Evolutionary conservation across 306 rosid species (phyloP), one percentile per base, ranked within the genome.

Genomic region (Ziziphus jujuba): DNA sequence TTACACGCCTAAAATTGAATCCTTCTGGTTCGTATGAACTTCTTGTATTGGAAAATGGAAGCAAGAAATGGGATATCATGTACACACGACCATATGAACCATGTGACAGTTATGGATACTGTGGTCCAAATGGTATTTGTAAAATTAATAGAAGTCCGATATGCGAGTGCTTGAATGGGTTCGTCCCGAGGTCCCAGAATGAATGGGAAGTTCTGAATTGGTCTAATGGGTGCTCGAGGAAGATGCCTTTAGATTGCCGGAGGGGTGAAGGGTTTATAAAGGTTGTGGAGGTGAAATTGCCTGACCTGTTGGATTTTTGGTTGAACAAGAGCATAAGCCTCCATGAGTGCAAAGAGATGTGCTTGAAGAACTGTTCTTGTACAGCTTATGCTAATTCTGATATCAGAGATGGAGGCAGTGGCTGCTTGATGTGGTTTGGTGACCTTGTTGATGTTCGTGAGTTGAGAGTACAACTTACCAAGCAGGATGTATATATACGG

Each of bases 91-190:
- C 60, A 6, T 9, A 66, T n/a, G n/a, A 50, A 22, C 48, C 19
- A 12, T 74, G 73, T 23, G 69, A 74, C n/a, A 35, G 6, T 40
- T 67, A 74, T 54, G 63, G 64, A 6, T 7, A 50, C 7, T 67
- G 73, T 50, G 73, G 73, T 0, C 57, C 63, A 36, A 66, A 66
- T 74, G n/a, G 44, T 21, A 31, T 67, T 43, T 67, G 79, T 12
- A 53, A 7, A 33, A 56, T 28, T 16, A 50, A 13, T 16, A 14
- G 13, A 1, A 2, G 70, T 13, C 82, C 91, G 2, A 12, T 68
- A 15, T 85, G 95, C 21, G 66, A 72, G 11, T 88, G 89, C 56
- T 66, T 84, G 54, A 59, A 16, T 7, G 91, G 91, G 69, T 88
- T 78, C 60, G 52, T 24, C 28, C 75, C 89, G 0, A 73, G 43